Evolutionary conservation across 352 stramenopile species (phyloP).

Genomic region (Pythium rishiriense): DNA sequence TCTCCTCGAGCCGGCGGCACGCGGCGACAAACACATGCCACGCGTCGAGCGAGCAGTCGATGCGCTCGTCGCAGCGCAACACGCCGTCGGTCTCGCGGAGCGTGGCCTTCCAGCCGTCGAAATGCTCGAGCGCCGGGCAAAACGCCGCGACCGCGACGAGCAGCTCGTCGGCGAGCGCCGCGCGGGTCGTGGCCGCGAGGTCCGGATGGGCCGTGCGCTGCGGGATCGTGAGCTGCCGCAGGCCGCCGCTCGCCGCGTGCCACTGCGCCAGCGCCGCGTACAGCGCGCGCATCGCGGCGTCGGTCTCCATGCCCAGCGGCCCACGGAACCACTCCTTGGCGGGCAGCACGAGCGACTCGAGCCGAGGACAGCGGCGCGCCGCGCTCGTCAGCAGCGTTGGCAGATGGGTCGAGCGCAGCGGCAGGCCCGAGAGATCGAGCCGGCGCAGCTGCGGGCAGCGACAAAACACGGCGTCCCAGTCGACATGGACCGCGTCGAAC

Average conservation of each 20-base stretch:
- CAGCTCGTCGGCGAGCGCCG: constrained; percentile 13
- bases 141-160: constrained; percentile 12
- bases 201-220: constrained; percentile 14
- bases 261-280: constrained; percentile 26
- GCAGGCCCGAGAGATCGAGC: constrained; percentile 23
- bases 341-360: constrained; percentile 28
- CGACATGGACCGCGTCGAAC: constrained; percentile 7
- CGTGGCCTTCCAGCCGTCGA: constrained; percentile 32
- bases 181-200: not conserved
- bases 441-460: constrained; percentile 4
- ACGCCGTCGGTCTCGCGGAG: constrained; percentile 15
- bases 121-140: constrained; percentile 27
- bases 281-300: constrained; percentile 5
- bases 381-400: constrained; percentile 10
- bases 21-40: constrained; percentile 48
- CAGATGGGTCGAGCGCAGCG: constrained; percentile 21
- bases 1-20: constrained; percentile 42
- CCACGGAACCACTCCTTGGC: constrained; percentile 21
- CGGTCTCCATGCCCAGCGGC: not conserved
- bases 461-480: constrained; percentile 24
- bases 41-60: constrained; percentile 28
- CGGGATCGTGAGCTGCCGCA: constrained; percentile 31
- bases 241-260: constrained; percentile 6
- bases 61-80: constrained; percentile 30
- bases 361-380: constrained; percentile 5